These are phyloP conservation scores for Flaveria robusta DNA, from an alignment of 129 eudicot genomes.

Conservation along the genomic window DNA sequence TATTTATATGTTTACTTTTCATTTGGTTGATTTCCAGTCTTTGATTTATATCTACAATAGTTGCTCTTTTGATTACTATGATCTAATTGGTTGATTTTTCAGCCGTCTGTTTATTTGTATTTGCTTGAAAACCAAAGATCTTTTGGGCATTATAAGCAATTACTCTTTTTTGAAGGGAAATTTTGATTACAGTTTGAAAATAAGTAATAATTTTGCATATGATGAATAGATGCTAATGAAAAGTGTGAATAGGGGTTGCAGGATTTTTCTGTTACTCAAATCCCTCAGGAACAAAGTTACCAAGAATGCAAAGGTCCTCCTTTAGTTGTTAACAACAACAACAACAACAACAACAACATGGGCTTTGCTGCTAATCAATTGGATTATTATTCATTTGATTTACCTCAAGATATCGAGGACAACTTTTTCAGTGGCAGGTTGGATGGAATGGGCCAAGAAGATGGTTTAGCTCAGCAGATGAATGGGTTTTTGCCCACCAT, in stretches of 20 bases:
- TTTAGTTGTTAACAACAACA: slow-evolving; percentile 46
- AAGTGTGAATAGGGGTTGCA: slow-evolving; percentile 22
- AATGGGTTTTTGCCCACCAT: slow-evolving; percentile 56
- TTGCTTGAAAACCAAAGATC: neutral
- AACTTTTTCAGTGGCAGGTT: slow-evolving; percentile 54
- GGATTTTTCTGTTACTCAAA: slow-evolving; percentile 48
- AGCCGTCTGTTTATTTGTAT: neutral
- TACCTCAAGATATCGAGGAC: slow-evolving; percentile 52
- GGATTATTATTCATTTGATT: slow-evolving; percentile 57
- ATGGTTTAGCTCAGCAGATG: slow-evolving; percentile 46
- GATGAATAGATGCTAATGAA: slow-evolving; percentile 12
- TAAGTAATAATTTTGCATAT: neutral
- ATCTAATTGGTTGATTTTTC: neutral
- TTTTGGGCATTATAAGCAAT: neutral
- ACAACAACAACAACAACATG: neutral
- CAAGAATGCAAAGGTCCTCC: slow-evolving; percentile 41
- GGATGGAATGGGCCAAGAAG: slow-evolving; percentile 42
- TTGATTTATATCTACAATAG: neutral
- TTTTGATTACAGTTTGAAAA: neutral
- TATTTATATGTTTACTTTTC: neutral
- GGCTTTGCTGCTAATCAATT: slow-evolving; percentile 41
- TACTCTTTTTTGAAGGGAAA: neutral
- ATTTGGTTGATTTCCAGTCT: slow-evolving; percentile 3
- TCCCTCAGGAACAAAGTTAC: slow-evolving; percentile 50
- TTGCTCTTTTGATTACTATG: neutral